A percentile compares a stretch with the other conserved stretches of the same genome.
Evolutionary conservation across 257 asterid genomes (phyloP).

Genomic region (Solanum sitiens): DNA sequence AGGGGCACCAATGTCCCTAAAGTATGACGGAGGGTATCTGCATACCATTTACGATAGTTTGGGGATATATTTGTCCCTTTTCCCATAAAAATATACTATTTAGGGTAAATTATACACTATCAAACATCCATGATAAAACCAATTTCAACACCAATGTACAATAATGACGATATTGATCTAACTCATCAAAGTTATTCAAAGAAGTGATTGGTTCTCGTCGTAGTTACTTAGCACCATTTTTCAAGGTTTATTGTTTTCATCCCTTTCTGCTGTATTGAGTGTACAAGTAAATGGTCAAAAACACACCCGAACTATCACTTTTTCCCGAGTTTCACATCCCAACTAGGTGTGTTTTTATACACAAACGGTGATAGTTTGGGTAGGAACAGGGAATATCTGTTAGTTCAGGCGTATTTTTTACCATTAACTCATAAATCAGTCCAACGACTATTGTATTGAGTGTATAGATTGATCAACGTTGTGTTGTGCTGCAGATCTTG

Average conservation of each 20-base stretch:
- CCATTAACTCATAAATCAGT: neutral
- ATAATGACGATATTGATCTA: neutral
- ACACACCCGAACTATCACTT: neutral
- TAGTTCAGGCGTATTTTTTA: neutral
- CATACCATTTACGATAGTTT: too few species aligned
- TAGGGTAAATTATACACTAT: neutral
- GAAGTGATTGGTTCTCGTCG: neutral
- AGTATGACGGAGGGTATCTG: too few species aligned
- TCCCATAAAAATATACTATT: neutral
- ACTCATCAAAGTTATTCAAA: neutral
- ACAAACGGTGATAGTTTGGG: neutral
- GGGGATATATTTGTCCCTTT: too few species aligned
- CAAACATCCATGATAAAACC: neutral
- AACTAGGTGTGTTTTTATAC: neutral
- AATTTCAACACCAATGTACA: neutral
- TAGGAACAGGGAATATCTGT: neutral
- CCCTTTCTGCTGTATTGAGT: neutral
- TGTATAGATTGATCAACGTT: neutral
- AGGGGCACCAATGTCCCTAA: too few species aligned
- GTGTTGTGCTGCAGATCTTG: conserved; percentile 46
- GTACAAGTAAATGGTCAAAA: neutral
- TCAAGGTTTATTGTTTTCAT: neutral
- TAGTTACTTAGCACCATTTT: neutral
- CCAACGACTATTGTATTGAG: neutral
- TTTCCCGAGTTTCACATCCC: neutral